Base-by-base conservation (phyloP, 83 land plant genomes). In the Picea abies region DNA sequence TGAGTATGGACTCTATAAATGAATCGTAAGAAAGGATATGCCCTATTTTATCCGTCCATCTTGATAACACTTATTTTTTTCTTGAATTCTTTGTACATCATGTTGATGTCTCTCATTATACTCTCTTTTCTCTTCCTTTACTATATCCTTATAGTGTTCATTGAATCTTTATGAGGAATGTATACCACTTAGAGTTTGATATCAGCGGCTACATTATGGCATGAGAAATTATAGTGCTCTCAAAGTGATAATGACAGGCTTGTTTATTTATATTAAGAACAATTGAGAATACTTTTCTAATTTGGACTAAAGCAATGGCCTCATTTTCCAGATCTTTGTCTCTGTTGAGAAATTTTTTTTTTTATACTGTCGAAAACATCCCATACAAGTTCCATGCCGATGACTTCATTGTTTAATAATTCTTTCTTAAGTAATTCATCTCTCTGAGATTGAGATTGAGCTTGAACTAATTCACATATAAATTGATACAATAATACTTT, bases 201-300 rank as follows among this genome's bases (percentile, higher is more conserved):
- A 83, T 61, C 19, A 70, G 52, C 0, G 81, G 84, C 2, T 37
- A 83, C 80, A 83, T 83, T 14, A 62, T 75, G 60, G 81, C 49
- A 22, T 63, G 82, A n/a, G 81, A 60, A 7, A 83, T 79, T 35
- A 26, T 32, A n/a, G 72, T 41, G 56, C 52, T 37, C 17, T 83
- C 81, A 58, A 77, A 83, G 44, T 83, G 81, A 81, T 63, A 78
- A 41, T 63, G 78, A 39, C 78, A 61, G 60, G 81, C 81, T 3
- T 41, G 8, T 4, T 37, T 39, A 0, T 41, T 22, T 16, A 32
- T 10, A n/a, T 62, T 77, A 16, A 77, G 15, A 19, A 83, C 35
- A 22, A 14, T 5, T 2, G 56, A 58, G 66, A 77, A 77, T 29
- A 76, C 60, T 44, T 62, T 83, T 14, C 81, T 72, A n/a, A 83